Evolutionary conservation across 768 basidiomycete species (phyloP).

Genomic region (Leccinum longicurvipes): DNA sequence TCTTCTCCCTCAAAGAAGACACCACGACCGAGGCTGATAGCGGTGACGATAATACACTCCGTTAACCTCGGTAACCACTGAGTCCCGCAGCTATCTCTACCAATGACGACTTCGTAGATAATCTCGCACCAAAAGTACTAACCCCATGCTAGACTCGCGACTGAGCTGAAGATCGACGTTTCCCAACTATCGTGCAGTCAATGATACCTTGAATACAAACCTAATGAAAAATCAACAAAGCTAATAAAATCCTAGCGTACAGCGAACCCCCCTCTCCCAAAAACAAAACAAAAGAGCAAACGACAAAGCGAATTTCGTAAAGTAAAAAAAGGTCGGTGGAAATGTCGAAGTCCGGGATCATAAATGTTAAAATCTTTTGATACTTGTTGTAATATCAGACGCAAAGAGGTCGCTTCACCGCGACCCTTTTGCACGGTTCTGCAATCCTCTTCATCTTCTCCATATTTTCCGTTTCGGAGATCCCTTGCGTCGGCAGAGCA

Average conservation of each 20-base stretch:
- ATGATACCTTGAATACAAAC: background rate
- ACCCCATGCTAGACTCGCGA: background rate
- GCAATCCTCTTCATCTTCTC: conserved; percentile 5
- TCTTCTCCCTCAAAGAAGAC: conserved; percentile 7
- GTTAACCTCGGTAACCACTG: background rate
- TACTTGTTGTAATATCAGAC: conserved; percentile 2
- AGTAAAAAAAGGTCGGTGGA: background rate
- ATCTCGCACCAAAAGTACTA: background rate
- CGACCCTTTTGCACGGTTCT: conserved; percentile 5
- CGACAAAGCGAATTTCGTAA: background rate
- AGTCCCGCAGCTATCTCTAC: background rate
- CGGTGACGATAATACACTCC: background rate
- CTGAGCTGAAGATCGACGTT: background rate
- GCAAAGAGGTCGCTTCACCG: conserved; percentile 19
- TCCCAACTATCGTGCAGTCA: background rate
- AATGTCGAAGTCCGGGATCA: background rate
- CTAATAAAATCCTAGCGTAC: background rate
- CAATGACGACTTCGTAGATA: background rate
- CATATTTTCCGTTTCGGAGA: background rate
- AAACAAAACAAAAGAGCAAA: background rate
- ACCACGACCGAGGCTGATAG: background rate
- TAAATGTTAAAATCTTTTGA: background rate
- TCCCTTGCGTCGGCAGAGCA: background rate
- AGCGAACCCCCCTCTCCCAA: background rate
- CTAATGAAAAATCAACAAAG: background rate